Evolutionary conservation across 2,329 filamentous ascomycete species (phyloP), one percentile per base, ranked within the genome.

Genomic region (Aspergillus ruber): DNA sequence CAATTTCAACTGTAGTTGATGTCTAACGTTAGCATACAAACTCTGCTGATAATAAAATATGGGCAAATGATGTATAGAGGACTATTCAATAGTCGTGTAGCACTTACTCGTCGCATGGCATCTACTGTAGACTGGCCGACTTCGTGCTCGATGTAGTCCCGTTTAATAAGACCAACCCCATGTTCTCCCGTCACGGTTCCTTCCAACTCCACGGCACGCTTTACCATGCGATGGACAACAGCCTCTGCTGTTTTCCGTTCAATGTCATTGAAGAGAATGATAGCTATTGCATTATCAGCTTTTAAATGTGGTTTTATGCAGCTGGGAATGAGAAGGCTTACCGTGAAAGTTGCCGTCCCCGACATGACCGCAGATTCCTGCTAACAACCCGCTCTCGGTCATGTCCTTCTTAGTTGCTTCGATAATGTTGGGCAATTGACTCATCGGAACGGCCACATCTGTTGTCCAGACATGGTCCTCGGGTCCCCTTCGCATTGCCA

Each of bases 371-470:
- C 86, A 76, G n/a, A 88, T 85, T 36, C 77, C 79, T 18, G 76
- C 82, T 35, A 82, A 72, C 2, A 90, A 68, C 0, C 83, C 82
- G 25, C 81, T 81, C 54, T 77, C 73, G 7, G 70, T 73, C 40
- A 87, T 83, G 54, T 85, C 79, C 18, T 79, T 70, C 59, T 86
- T 86, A 1, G 84, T 86, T 43, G 80, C 74, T 52, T 86, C 83
- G 43, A 90, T 86, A 46, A 90, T 84, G 54, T 86, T 81, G 1
- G 86, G 81, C 51, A 91, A 69, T 35, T 76, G 74, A 13, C 82
- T 86, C 42, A 90, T 81, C 0, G 86, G 86, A 0, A 90, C 87
- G 0, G 86, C 86, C 17, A 90, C 86, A 61, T 91, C 87, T 0
- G 86, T 91, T 0, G 85, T 88, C 86, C 86, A 90, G 21, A 89